These are phyloP conservation scores for Termitomyces sp. DNA, from an alignment of 768 basidiomycete species.

Conservation along the genomic window DNA sequence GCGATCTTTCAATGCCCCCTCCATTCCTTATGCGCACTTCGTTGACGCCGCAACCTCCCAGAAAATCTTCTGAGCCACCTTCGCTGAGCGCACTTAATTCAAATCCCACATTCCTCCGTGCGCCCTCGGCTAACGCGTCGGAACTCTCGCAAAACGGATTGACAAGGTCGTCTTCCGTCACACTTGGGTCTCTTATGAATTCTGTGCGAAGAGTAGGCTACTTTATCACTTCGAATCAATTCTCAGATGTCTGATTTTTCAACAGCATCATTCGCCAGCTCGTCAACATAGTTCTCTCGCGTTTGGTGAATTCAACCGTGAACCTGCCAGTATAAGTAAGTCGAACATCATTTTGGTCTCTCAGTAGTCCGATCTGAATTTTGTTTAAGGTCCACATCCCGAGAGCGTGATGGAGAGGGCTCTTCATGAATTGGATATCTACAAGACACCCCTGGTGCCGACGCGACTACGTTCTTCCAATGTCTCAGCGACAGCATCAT, in stretches of 20 bases:
- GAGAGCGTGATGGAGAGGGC: constrained; percentile 58
- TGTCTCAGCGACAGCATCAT: constrained; percentile 20
- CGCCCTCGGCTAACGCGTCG: constrained; percentile 34
- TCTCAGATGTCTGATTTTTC: constrained; percentile 3
- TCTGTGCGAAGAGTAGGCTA: constrained; percentile 49
- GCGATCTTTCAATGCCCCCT: constrained; percentile 45
- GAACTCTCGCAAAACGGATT: constrained; percentile 19
- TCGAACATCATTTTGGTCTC: background rate
- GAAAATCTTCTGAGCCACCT: constrained; percentile 67
- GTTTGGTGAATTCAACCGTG: constrained; percentile 34
- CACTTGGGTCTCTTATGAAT: constrained; percentile 55
- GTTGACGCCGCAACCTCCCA: constrained; percentile 57
- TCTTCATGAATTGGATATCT: constrained; percentile 68
- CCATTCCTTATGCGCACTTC: constrained; percentile 63
- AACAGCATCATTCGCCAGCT: constrained; percentile 42
- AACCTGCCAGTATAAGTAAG: constrained; percentile 27
- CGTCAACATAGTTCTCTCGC: constrained; percentile 50
- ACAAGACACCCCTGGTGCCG: constrained; percentile 74
- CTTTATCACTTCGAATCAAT: background rate
- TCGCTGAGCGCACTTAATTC: constrained; percentile 53
- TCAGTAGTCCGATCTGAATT: background rate
- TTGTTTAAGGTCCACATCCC: constrained; percentile 21
- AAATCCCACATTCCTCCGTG: constrained; percentile 67
- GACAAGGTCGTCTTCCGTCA: constrained; percentile 30
- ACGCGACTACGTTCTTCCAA: constrained; percentile 44